Evolutionary conservation across 139 green algal species (phyloP), one percentile per base, ranked within the genome.

Genomic region (Volvox africanus): DNA sequence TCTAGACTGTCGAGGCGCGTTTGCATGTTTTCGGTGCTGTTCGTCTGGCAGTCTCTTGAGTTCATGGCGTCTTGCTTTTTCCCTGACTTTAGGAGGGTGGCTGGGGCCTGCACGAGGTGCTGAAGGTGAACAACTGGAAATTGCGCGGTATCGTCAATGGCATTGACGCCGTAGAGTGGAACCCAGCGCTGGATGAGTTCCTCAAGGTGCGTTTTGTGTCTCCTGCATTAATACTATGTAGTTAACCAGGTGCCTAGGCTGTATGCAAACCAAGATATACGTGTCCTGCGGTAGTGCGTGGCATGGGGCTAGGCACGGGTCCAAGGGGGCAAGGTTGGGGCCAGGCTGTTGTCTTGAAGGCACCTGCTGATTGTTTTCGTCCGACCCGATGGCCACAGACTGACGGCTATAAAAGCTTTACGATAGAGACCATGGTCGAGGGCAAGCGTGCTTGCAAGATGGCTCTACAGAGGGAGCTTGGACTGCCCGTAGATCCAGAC

Each of bases 71-170:
- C 16, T 73, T 73, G 62, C 65, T 9, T 55, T 55, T 55, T 55
- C 44, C 44, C 5, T 55, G 44, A 5, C 5, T 55, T 30, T 94
- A 97, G 90, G 97, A 99, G 92, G 98, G 98, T 26, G 98, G 98
- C 33, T 99, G 97, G 97, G 98, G 98, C 17, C 95, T 99, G 90
- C 96, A 99, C 92, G 86, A 84, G 0, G 92, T 98, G 14, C 89
- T 99, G 68, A 93, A 96, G 65, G 96, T 99, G 33, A 91, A 96
- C 80, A 94, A 94, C 85, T 98, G 96, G 96, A 99, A 99, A 96
- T 94, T 99, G 68, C 71, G 86, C 14, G 97, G 97, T 86, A 98
- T 99, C 75, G 97, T 99, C 9, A 99, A 99, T 86, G 98, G 98
- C 92, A 99, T 99, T 55, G 98, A 99, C 94, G 92, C 94, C 88